These are phyloP conservation scores for Blastocystis sp. DNA, from an alignment of 352 stramenopile species.

Conservation along the genomic window DNA sequence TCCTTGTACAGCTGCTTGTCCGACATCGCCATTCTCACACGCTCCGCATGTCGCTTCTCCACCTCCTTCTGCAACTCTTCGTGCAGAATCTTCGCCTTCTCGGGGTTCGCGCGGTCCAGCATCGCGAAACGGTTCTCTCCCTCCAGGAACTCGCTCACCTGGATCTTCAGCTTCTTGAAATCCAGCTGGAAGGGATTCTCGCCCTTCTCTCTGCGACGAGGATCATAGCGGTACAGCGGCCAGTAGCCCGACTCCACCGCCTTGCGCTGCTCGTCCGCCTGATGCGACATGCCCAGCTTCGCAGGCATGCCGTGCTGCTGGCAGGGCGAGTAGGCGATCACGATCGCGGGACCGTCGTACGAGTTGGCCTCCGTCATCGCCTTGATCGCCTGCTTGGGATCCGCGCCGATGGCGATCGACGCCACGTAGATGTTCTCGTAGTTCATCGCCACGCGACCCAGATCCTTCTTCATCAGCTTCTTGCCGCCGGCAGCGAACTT, in stretches of 20 bases:
- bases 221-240: constrained; percentile 45
- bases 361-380: background rate
- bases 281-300: constrained; percentile 42
- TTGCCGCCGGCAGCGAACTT: constrained; percentile 52
- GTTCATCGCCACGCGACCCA: background rate
- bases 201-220: constrained; percentile 14
- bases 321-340: constrained; percentile 34
- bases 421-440: constrained; percentile 43
- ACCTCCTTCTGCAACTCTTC: constrained; percentile 20
- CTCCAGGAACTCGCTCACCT: constrained; percentile 6
- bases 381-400: constrained; percentile 25
- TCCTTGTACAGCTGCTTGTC: constrained; percentile 55
- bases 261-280: background rate
- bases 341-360: constrained; percentile 1
- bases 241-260: constrained; percentile 45
- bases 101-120: constrained; percentile 30
- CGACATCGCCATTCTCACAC: constrained; percentile 56
- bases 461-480: constrained; percentile 36
- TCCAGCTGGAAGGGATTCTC: constrained; percentile 53
- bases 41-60: constrained; percentile 44
- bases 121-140: constrained; percentile 36
- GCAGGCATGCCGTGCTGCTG: constrained; percentile 34
- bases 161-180: constrained; percentile 53
- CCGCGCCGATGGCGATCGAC: background rate
- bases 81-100: constrained; percentile 31